Evolutionary conservation across 2,329 filamentous ascomycete genomes (phyloP), one percentile per base, ranked within the genome.

Genomic region (Chaetomium sp.): DNA sequence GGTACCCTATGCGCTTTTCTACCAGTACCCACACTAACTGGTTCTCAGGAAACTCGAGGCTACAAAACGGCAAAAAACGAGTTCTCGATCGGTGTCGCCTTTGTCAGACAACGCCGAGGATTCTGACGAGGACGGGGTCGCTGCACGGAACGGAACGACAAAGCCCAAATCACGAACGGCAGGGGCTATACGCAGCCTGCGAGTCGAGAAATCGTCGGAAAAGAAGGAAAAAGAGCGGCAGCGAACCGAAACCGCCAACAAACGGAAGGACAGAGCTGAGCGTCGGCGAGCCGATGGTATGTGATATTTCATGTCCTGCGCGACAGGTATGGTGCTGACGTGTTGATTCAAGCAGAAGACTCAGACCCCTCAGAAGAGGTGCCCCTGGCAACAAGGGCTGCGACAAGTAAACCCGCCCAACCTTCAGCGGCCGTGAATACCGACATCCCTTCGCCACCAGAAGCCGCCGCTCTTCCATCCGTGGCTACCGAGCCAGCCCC

Each of bases 51-150:
- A 86, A 68, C 84, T 81, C 56, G 80, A 85, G 61, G 82, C 78
- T 58, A 72, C 82, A 49, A 97, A 97, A 74, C 82, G 92, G 62
- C 91, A 90, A 69, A 85, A 92, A 53, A 96, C 91, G 33, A 80
- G 79, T 57, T 95, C 91, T 2, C 84, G 84, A 47, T 90, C 89
- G 3, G 79, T 80, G 34, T 84, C 86, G 1, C 82, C 85, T 58
- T 65, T 76, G 59, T 67, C 75, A 53, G 76, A 84, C 65, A 69
- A 72, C 5, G 76, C 78, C 12, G 79, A 86, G 54, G 86, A 88
- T 43, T 90, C 88, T 0, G 89, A 90, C 55, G 89, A 94, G 55
- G 88, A 86, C 43, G 70, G 73, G 2, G 76, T 71, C 59, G 69
- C 70, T 60, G 69, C 71, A 46, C 73, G 79, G 40, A 79, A 78